Evolutionary conservation across 1,284 basidiomycete species (phyloP).

Genomic region (Coniferiporia sulphurascens): DNA sequence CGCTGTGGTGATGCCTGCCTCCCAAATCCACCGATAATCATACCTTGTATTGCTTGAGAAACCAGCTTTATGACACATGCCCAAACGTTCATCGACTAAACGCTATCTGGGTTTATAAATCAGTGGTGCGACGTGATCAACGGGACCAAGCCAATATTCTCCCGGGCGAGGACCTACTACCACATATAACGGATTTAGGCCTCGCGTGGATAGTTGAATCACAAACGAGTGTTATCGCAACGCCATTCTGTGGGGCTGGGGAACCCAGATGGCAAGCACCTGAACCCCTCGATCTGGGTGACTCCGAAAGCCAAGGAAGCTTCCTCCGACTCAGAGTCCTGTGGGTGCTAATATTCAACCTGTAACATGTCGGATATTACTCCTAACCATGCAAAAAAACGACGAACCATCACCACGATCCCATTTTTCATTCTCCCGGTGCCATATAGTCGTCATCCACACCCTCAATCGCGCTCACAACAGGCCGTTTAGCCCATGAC

Average conservation of each 20-base stretch:
- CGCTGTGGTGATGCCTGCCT: too few species aligned
- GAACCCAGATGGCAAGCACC: too few species aligned
- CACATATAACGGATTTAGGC: constrained; percentile 10
- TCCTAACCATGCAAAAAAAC: too few species aligned
- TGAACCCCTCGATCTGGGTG: neutral
- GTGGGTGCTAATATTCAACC: constrained; percentile 57
- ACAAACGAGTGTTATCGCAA: neutral
- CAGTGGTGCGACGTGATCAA: too few species aligned
- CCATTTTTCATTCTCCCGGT: constrained; percentile 47
- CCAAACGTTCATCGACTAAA: too few species aligned
- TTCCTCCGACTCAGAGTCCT: constrained; percentile 11
- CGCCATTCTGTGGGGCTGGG: constrained; percentile 7
- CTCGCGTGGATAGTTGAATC: constrained; percentile 8
- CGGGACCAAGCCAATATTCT: constrained; percentile 12
- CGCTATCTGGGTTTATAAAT: too few species aligned
- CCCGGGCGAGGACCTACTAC: neutral
- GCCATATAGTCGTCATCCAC: constrained; percentile 34
- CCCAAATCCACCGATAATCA: too few species aligned
- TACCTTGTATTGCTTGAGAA: too few species aligned
- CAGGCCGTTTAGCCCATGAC: constrained; percentile 52
- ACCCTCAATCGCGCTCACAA: constrained; percentile 34
- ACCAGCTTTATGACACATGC: too few species aligned
- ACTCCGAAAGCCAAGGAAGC: neutral
- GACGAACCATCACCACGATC: constrained; percentile 55
- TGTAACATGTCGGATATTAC: constrained; percentile 22